Conservation (phyloP, 78 protist genomes). For the Guillardia theta region DNA sequence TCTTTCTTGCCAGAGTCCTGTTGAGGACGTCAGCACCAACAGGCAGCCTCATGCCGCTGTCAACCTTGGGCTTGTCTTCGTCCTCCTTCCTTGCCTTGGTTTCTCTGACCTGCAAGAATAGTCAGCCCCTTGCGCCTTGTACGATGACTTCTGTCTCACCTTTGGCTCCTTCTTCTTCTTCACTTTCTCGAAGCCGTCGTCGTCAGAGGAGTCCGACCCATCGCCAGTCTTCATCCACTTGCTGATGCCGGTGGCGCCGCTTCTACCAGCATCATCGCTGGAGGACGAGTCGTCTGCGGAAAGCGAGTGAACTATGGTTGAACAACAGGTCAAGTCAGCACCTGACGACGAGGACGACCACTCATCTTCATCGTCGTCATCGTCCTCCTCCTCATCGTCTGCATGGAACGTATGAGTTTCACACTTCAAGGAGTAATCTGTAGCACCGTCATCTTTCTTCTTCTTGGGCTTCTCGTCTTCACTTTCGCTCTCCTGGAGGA, state of each 20-base stretch:
- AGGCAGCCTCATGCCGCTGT: background rate
- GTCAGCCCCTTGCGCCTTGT: too few species aligned
- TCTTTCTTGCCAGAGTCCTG: background rate
- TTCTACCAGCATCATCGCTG: background rate
- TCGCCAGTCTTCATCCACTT: constrained; percentile 35
- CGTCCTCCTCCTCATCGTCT: background rate
- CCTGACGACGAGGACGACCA: too few species aligned
- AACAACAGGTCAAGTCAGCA: too few species aligned
- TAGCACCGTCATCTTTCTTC: background rate
- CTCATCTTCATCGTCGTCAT: background rate
- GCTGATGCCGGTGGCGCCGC: constrained; percentile 37
- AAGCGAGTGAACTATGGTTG: too few species aligned
- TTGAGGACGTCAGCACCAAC: background rate
- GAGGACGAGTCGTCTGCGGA: background rate
- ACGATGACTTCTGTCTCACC: too few species aligned
- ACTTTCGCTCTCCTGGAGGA: background rate
- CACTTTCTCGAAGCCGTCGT: constrained; percentile 20
- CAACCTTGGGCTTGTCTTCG: background rate
- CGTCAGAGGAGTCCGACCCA: background rate
- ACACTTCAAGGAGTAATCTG: too few species aligned
- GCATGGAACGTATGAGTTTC: too few species aligned
- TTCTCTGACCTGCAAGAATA: too few species aligned
- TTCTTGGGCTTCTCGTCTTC: background rate
- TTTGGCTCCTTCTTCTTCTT: constrained; percentile 25
- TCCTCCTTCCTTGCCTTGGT: background rate